Evolutionary conservation across 176 grass and related monocot genomes (phyloP).

Genomic region (Aegilops sharonensis): DNA sequence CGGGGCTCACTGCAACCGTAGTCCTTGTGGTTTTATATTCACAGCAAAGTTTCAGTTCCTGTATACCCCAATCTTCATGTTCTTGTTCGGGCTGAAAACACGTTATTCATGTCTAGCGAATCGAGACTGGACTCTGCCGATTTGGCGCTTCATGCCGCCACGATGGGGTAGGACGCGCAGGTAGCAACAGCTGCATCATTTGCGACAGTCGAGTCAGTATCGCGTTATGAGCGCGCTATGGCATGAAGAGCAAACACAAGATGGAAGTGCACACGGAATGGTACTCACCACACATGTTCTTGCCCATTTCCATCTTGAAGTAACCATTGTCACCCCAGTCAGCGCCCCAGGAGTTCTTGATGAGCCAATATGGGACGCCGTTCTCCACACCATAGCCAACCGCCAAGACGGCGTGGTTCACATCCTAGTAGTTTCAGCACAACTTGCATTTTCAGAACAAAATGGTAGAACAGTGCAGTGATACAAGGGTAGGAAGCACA

Average conservation of each 20-base stretch:
- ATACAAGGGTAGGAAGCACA: neutral
- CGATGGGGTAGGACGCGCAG: conserved; percentile 79
- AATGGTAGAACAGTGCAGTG: neutral
- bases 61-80: conserved; percentile 30
- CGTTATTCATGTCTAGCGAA: conserved; percentile 34
- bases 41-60: conserved; percentile 24
- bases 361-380: conserved; percentile 79
- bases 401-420: conserved; percentile 97
- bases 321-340: conserved; percentile 86
- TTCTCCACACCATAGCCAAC: conserved; percentile 93
- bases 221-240: neutral
- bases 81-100: conserved; percentile 26
- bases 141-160: conserved; percentile 33
- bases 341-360: conserved; percentile 97
- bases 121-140: neutral
- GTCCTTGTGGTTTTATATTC: conserved; percentile 34
- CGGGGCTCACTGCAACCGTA: neutral
- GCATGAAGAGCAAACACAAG: neutral
- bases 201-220: conserved; percentile 20
- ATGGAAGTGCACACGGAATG: neutral
- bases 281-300: conserved; percentile 98
- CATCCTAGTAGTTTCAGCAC: conserved; percentile 55
- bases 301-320: conserved; percentile 99
- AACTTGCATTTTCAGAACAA: conserved; percentile 12
- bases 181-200: conserved; percentile 68